Evolutionary conservation across 768 basidiomycete species (phyloP).

Genomic region (Tylopilus intermedius): DNA sequence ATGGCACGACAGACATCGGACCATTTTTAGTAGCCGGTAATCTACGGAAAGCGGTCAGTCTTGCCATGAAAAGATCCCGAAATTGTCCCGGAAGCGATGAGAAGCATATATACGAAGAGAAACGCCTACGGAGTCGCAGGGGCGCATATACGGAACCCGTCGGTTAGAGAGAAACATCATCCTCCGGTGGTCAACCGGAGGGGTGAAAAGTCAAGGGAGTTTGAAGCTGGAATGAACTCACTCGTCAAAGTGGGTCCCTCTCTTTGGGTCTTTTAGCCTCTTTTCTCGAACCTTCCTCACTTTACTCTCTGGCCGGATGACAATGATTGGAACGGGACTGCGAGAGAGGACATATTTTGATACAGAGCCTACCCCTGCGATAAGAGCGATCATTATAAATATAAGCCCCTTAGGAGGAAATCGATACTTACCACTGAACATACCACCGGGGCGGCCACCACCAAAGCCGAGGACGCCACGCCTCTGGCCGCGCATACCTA

Average conservation of each 20-base stretch:
- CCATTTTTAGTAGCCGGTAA: constrained; percentile 10
- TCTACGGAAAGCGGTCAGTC: constrained; percentile 13
- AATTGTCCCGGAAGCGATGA: not conserved
- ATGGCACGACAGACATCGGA: constrained; percentile 1
- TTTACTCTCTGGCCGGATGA: constrained; percentile 86
- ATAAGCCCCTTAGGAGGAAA: not conserved
- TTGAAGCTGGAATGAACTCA: constrained; percentile 19
- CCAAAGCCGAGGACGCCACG: constrained; percentile 45
- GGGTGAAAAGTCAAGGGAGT: not conserved
- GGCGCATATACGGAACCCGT: not conserved
- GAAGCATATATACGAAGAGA: not conserved
- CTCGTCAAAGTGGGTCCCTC: constrained; percentile 79
- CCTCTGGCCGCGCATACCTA: constrained; percentile 78
- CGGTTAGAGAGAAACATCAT: not conserved
- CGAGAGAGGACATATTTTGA: constrained; percentile 78
- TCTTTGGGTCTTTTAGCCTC: constrained; percentile 81
- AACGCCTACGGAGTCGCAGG: not conserved
- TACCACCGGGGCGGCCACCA: constrained; percentile 18
- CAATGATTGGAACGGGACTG: constrained; percentile 93
- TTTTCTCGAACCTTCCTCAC: constrained; percentile 82
- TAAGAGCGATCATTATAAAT: constrained; percentile 24
- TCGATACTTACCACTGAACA: constrained; percentile 21
- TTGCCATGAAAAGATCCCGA: not conserved
- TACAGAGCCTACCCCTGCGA: constrained; percentile 59
- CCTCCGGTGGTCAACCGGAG: not conserved